Percentiles rank a stretch among this genome's conserved stretches.
phyloP scores from a whole-genome alignment of 2,329 filamentous ascomycete species.

The Incumbomyces lentus region DNA sequence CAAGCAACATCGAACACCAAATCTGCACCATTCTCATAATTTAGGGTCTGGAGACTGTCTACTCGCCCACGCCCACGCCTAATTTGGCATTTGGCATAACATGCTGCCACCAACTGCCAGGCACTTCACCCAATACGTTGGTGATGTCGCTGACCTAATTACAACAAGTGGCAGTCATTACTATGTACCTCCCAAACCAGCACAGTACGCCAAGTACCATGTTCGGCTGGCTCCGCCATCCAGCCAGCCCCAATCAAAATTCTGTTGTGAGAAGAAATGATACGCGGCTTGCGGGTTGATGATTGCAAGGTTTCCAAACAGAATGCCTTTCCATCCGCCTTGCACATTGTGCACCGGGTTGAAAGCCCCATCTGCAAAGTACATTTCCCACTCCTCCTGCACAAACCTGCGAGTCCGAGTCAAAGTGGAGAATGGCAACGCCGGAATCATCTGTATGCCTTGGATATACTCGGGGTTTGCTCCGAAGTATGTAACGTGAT shows the following conservation, averaged over 20 bases:
- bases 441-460: conserved; percentile 72
- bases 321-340: conserved; percentile 76
- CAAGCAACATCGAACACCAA: too few relatives aligned
- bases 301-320: conserved; percentile 73
- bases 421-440: conserved; percentile 58
- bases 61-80: too few relatives aligned
- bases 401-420: conserved; percentile 62
- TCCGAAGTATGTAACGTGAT: conserved; percentile 87
- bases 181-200: conserved; percentile 44
- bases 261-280: conserved; percentile 58
- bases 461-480: conserved; percentile 59
- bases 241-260: conserved; percentile 56
- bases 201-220: conserved; percentile 74
- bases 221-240: conserved; percentile 73
- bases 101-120: neutral
- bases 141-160: neutral
- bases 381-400: conserved; percentile 67
- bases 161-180: conserved; percentile 2
- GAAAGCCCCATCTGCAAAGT: conserved; percentile 59
- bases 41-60: too few relatives aligned
- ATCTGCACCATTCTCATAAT: too few relatives aligned
- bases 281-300: conserved; percentile 61
- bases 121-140: conserved; percentile 1
- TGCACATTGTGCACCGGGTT: conserved; percentile 45
- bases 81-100: too few relatives aligned